A percentile compares a stretch with the other conserved stretches of the same genome.
Evolutionary conservation across 2,329 filamentous ascomycete genomes (phyloP).

Genomic region (Epichloe bromicola): DNA sequence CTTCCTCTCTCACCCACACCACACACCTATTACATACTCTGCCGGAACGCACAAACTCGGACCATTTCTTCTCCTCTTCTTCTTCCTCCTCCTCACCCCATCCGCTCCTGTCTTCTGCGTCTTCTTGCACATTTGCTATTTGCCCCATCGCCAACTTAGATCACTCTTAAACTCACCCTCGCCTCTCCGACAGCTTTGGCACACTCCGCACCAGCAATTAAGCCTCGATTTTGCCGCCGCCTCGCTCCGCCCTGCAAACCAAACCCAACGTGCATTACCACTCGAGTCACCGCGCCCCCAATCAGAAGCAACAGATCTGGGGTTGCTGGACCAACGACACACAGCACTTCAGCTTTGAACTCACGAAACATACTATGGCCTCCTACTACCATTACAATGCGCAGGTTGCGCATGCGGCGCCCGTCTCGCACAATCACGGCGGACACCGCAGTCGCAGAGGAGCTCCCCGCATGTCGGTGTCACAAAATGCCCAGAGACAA

Average conservation of each 20-base stretch:
- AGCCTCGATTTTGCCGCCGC: neutral
- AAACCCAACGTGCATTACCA: neutral
- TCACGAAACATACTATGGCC: slow-evolving; percentile 34
- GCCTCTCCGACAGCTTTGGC: neutral
- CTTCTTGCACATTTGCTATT: neutral
- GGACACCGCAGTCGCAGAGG: slow-evolving; percentile 66
- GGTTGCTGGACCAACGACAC: neutral
- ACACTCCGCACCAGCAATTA: neutral
- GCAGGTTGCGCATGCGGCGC: slow-evolving; percentile 44
- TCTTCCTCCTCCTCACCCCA: neutral
- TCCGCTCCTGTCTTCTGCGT: neutral
- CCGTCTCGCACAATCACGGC: slow-evolving; percentile 60
- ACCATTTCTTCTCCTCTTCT: neutral
- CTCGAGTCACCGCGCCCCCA: slow-evolving; percentile 10
- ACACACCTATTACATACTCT: neutral
- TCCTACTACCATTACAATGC: slow-evolving; percentile 50
- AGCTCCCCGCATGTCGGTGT: slow-evolving; percentile 64
- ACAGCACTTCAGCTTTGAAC: neutral
- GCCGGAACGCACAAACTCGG: neutral
- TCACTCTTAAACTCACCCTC: neutral
- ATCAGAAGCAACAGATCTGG: neutral
- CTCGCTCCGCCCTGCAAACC: neutral
- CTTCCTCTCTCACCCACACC: neutral
- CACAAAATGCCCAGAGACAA: slow-evolving; percentile 76
- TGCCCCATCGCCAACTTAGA: neutral